Evolutionary conservation across 1,139 yeast species (phyloP).

Genomic region (Kazachstania sp.): DNA sequence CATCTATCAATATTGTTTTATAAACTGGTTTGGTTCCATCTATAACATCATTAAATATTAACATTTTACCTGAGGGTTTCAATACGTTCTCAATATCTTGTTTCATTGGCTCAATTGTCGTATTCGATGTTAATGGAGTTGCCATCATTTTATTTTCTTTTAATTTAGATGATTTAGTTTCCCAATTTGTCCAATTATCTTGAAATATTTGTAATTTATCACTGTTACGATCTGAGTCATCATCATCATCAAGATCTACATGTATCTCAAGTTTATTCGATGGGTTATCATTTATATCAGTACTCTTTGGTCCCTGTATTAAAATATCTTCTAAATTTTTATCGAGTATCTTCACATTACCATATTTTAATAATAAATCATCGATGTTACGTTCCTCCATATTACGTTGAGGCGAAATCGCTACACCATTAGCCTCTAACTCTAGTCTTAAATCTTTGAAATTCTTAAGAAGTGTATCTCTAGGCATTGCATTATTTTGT

Average conservation of each 20-base stretch:
- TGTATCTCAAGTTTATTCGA: background rate
- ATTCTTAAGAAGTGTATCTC: slow-evolving; percentile 1
- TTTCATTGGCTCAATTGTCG: slow-evolving; percentile 14
- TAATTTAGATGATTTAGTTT: slow-evolving; percentile 4
- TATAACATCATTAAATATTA: background rate
- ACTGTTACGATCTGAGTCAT: background rate
- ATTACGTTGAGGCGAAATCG: background rate
- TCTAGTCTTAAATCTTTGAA: slow-evolving; percentile 1
- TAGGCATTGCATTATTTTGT: slow-evolving; percentile 18
- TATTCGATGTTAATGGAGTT: slow-evolving; percentile 3
- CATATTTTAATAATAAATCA: slow-evolving; percentile 2
- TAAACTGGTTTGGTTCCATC: slow-evolving; percentile 26
- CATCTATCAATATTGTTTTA: slow-evolving; percentile 42
- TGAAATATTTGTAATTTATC: background rate
- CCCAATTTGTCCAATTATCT: slow-evolving; percentile 6
- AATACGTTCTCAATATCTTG: slow-evolving; percentile 8
- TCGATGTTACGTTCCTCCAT: background rate
- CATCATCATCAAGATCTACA: slow-evolving; percentile 1
- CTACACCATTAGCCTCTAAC: slow-evolving; percentile 1
- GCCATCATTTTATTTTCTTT: slow-evolving; percentile 7
- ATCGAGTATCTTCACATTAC: slow-evolving; percentile 3
- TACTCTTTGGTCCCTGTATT: no score
- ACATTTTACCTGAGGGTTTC: background rate
- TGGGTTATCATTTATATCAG: background rate
- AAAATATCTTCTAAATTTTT: background rate